These are phyloP conservation scores for Exophiala lecanii-corni DNA, from an alignment of 2,329 filamentous ascomycete species.

Conservation along the genomic window DNA sequence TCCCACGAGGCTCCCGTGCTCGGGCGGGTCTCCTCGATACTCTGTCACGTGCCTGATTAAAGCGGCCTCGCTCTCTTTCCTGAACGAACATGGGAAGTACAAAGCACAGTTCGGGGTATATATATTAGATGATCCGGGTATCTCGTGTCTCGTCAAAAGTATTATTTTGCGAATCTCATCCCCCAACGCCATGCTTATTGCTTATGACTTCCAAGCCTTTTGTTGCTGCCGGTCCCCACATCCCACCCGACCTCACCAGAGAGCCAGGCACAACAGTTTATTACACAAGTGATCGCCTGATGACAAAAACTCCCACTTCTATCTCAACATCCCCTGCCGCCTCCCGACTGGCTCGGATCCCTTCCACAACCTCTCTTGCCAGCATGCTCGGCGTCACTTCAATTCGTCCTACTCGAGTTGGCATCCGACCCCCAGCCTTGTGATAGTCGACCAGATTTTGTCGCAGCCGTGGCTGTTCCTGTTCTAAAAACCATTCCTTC, in stretches of 20 bases:
- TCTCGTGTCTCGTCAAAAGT: slow-evolving; percentile 17
- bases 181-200: slow-evolving; percentile 1
- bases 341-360: slow-evolving; percentile 47
- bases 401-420: slow-evolving; percentile 32
- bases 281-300: slow-evolving; percentile 34
- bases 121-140: slow-evolving; percentile 10
- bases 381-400: slow-evolving; percentile 52
- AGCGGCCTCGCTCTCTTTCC: too few relatives aligned
- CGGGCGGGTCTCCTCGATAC: too few relatives aligned
- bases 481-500: slow-evolving; percentile 62
- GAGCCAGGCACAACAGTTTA: too few relatives aligned
- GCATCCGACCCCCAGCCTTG: slow-evolving; percentile 31
- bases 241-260: slow-evolving; percentile 1
- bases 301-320: slow-evolving; percentile 48
- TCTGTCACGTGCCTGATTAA: too few relatives aligned
- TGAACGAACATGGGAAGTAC: too few relatives aligned
- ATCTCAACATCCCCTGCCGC: slow-evolving; percentile 38
- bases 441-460: slow-evolving; percentile 30
- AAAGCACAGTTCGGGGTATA: too few relatives aligned
- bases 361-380: slow-evolving; percentile 56
- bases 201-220: background rate
- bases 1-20: too few relatives aligned
- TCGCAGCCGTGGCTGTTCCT: slow-evolving; percentile 57
- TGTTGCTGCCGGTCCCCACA: slow-evolving; percentile 7
- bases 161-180: slow-evolving; percentile 3